Base-by-base conservation (phyloP, 768 basidiomycete species). In the Mycena polygramma region DNA sequence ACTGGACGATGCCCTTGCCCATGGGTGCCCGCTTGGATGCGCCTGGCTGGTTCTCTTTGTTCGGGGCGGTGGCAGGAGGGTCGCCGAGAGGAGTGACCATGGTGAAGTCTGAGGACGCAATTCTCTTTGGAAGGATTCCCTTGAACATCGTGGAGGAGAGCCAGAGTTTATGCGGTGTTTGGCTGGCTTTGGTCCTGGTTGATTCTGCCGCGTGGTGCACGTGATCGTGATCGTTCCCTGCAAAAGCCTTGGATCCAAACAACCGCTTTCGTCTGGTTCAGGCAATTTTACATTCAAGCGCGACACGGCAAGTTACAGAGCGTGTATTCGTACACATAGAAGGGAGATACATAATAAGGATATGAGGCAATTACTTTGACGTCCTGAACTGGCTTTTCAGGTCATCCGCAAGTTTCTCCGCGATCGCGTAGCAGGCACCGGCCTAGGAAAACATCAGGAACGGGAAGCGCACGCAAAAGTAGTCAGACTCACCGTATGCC, bases 61-160 rank as follows among this genome's bases (percentile, higher is more conserved):
- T 73, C 54, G 72, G 72, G 14, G 87, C 89, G 63, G 84, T 86
- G 67, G 80, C 78, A 54, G 82, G 72, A 11, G 77, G 77, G 64
- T 91, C 89, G 22, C 78, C 82, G 17, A 90, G 80, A 6, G 83
- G 77, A 0, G 91, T 93, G 57, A 94, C 78, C 83, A 94, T 92
- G 5, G 91, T 91, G 70, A 94, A 94, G 43, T 94, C 93, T 4
- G 88, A 80, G 30, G 90, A 89, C 30, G 90, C 83, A 60, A 90
- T 77, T 75, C 93, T 86, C 80, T 91, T 90, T 13, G 90, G 91
- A 43, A 94, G 83, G 63, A 95, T 93, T 75, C 88, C 87, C 82
- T 93, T 94, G 85, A 95, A 94, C 94, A 95, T 95, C 66, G 73
- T 63, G 61, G 77, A 69, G 59, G 70, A 72, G 54, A 74, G 66